Evolutionary conservation across 768 basidiomycete genomes (phyloP), one percentile per base, ranked within the genome.

Genomic region (Mycena floridula): DNA sequence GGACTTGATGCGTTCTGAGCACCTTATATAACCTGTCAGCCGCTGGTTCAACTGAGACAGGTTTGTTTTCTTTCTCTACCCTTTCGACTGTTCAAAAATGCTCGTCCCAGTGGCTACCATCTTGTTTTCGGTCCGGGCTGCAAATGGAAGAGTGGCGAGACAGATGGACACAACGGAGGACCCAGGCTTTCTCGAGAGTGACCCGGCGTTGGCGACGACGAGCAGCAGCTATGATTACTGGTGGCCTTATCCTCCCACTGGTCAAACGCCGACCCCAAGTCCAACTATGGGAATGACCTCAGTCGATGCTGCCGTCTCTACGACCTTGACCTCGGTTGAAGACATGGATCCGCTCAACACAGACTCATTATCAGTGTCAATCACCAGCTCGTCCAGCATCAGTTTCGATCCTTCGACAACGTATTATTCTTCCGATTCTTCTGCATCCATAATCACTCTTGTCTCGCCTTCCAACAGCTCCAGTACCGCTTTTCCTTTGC

Each of bases 161-260:
- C n/a, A n/a, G n/a, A n/a, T n/a, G n/a, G n/a, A n/a, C n/a, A n/a
- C n/a, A n/a, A n/a, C n/a, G n/a, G n/a, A n/a, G n/a, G n/a, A n/a
- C n/a, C n/a, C n/a, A n/a, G n/a, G n/a, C n/a, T n/a, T n/a, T n/a
- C n/a, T n/a, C n/a, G n/a, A n/a, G n/a, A n/a, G n/a, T n/a, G n/a
- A n/a, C n/a, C n/a, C n/a, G n/a, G n/a, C n/a, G n/a, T n/a, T n/a
- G n/a, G 3, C 32, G 32, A 35, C 32, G 13, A 15, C 32, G 18
- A 35, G 15, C 3, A 35, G 28, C 28, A 30, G 32, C 32, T 35
- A 35, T 18, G 32, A 35, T 18, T 35, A 65, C 46, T 65, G 60
- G 69, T 69, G 59, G 68, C 63, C 65, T 1, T 69, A 64, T 47
- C 61, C 67, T 21, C 54, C 62, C 13, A 54, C 48, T 5, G 61